Evolutionary conservation across 2,329 filamentous ascomycete species (phyloP).

Genomic region (Neonectria punicea): DNA sequence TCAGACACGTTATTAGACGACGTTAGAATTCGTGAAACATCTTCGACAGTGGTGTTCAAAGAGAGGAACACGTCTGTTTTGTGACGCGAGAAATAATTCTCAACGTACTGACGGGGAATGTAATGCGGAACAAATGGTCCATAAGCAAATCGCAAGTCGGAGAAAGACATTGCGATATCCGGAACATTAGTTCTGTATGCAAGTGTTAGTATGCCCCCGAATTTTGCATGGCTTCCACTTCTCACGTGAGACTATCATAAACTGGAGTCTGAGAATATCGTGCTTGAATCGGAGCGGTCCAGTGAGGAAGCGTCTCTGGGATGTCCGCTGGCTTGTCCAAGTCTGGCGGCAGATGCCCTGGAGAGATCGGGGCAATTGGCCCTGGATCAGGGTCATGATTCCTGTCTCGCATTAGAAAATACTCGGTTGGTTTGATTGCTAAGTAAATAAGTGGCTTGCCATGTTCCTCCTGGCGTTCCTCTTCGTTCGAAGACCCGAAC

Average conservation of each 20-base stretch:
- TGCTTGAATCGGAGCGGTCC: slow-evolving; percentile 55
- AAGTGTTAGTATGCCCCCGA: accelerated
- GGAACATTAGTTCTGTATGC: slow-evolving; percentile 62
- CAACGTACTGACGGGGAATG: slow-evolving; percentile 65
- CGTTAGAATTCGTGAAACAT: slow-evolving; percentile 51
- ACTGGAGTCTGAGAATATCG: slow-evolving; percentile 61
- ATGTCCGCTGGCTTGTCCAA: slow-evolving; percentile 58
- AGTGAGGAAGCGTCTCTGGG: slow-evolving; percentile 54
- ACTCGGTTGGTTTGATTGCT: neutral
- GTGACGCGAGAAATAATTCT: slow-evolving; percentile 64
- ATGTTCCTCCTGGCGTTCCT: slow-evolving; percentile 57
- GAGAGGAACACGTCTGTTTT: slow-evolving; percentile 57
- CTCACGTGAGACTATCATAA: slow-evolving; percentile 62
- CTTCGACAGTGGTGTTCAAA: slow-evolving; percentile 63
- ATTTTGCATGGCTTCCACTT: accelerated
- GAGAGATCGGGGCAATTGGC: slow-evolving; percentile 47
- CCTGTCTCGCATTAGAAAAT: slow-evolving; percentile 47
- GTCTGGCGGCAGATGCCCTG: slow-evolving; percentile 56
- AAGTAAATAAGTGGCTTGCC: slow-evolving; percentile 41
- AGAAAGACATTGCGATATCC: slow-evolving; percentile 66
- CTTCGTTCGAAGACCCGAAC: slow-evolving; percentile 57
- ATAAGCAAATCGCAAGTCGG: slow-evolving; percentile 63
- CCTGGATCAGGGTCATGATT: slow-evolving; percentile 59
- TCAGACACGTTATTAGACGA: slow-evolving; percentile 24
- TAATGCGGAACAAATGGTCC: slow-evolving; percentile 67